Percentiles rank a stretch among this genome's conserved stretches.
Evolutionary conservation across 805 yeast species (phyloP).

Genomic region (Yarrowia keelungensis): DNA sequence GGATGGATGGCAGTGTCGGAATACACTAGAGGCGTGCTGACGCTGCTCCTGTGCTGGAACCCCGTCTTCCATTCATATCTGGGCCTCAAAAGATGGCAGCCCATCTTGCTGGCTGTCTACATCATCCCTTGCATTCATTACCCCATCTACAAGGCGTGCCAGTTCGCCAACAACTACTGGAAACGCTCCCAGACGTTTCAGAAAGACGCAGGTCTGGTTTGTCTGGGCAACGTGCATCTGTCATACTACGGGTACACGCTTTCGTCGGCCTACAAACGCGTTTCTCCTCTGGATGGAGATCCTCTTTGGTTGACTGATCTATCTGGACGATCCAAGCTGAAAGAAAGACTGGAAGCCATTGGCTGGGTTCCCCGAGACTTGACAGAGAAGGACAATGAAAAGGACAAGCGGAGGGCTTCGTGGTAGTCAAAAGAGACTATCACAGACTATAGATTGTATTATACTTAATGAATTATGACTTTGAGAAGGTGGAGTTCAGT

Average conservation of each 20-base stretch:
- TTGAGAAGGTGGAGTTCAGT: too few relatives aligned
- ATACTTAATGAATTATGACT: slow-evolving; percentile 10
- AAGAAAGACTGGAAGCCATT: slow-evolving; percentile 18
- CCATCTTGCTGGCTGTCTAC: slow-evolving; percentile 13
- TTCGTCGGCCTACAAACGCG: slow-evolving; percentile 28
- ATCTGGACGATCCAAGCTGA: slow-evolving; percentile 2
- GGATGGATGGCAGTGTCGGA: slow-evolving; percentile 27
- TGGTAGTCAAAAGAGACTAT: background rate
- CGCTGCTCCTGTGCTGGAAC: slow-evolving; percentile 18
- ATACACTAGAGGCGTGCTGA: slow-evolving; percentile 9
- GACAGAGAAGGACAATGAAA: background rate
- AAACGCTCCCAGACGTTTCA: slow-evolving; percentile 27
- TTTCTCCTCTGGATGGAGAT: slow-evolving; percentile 28
- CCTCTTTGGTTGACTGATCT: slow-evolving; percentile 16
- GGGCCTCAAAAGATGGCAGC: slow-evolving; percentile 12
- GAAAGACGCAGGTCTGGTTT: slow-evolving; percentile 14
- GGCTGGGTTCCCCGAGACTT: slow-evolving; percentile 21
- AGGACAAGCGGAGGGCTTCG: slow-evolving; percentile 9
- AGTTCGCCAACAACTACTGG: slow-evolving; percentile 32
- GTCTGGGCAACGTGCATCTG: slow-evolving; percentile 6
- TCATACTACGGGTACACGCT: slow-evolving; percentile 27
- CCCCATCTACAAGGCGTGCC: slow-evolving; percentile 17
- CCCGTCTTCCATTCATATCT: slow-evolving; percentile 3
- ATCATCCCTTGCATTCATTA: slow-evolving; percentile 31
- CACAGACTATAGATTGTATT: slow-evolving; percentile 16